Evolutionary conservation across 805 yeast genomes (phyloP).

Genomic region (Saccharomyces paradoxus): DNA sequence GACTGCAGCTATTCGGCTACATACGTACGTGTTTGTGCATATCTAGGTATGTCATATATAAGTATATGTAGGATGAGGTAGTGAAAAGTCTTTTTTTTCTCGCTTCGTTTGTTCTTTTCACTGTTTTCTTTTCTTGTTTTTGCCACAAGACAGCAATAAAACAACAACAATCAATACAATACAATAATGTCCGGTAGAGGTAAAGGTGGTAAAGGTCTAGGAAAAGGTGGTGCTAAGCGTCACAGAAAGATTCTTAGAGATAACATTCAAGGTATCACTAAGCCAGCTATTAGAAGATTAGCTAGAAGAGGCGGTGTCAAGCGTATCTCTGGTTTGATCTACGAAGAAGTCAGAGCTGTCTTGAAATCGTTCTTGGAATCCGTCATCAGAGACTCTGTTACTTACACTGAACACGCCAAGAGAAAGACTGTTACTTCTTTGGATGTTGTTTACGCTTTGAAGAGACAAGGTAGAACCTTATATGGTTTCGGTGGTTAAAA

Average conservation of each 20-base stretch:
- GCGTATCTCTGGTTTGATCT: constrained; percentile 96
- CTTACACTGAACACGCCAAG: constrained; percentile 99
- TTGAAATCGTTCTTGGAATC: constrained; percentile 90
- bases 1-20: neutral
- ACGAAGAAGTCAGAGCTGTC: constrained; percentile 97
- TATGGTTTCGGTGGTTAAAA: constrained; percentile 98
- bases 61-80: neutral
- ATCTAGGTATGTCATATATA: neutral
- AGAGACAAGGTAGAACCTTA: constrained; percentile 99
- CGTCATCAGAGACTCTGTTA: constrained; percentile 97
- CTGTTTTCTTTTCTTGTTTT: neutral
- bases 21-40: neutral
- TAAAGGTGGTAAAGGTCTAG: constrained; percentile 99
- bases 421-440: constrained; percentile 98
- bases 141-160: constrained; percentile 1
- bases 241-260: constrained; percentile 99
- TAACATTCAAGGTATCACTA: constrained; percentile 98
- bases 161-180: constrained; percentile 1
- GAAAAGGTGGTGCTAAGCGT: constrained; percentile 99
- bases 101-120: neutral
- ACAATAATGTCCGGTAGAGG: constrained; percentile 91
- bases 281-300: constrained; percentile 99
- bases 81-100: neutral
- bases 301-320: constrained; percentile 99
- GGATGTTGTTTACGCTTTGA: constrained; percentile 96